Conservation (phyloP, 192 early-diverging fungal species). For the Coemansia umbellata region DNA sequence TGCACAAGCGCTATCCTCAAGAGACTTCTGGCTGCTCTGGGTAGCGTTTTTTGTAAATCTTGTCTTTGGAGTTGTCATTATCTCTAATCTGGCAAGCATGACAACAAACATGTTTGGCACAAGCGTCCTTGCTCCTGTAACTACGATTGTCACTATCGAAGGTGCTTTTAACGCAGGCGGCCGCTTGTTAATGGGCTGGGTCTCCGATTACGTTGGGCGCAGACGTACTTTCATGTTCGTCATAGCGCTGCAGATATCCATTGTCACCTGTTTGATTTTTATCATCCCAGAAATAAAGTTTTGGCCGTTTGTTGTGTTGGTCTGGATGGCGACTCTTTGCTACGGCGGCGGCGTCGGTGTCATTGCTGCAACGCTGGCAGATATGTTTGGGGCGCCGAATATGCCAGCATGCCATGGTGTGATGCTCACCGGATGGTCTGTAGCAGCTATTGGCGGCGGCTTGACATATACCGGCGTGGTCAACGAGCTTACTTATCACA, state of each 20-base stretch:
- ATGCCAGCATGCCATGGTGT: conserved; percentile 70
- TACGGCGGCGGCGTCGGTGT: conserved; percentile 76
- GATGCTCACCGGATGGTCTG: conserved; percentile 74
- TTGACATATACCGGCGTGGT: conserved; percentile 65
- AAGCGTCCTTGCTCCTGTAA: conserved; percentile 22
- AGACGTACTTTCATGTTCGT: conserved; percentile 65
- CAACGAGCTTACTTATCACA: conserved; percentile 34
- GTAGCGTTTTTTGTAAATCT: conserved; percentile 63
- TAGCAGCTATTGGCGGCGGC: conserved; percentile 69
- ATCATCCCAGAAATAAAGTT: conserved; percentile 55
- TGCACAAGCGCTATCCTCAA: conserved; percentile 53
- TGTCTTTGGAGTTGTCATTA: conserved; percentile 60
- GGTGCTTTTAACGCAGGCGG: conserved; percentile 61
- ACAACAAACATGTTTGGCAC: conserved; percentile 55
- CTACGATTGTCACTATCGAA: conserved; percentile 57
- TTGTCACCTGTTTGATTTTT: conserved; percentile 57
- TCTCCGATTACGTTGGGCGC: conserved; percentile 60
- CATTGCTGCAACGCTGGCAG: conserved; percentile 71
- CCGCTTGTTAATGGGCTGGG: conserved; percentile 54
- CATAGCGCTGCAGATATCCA: conserved; percentile 56
- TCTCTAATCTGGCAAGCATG: conserved; percentile 63
- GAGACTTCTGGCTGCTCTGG: conserved; percentile 61
- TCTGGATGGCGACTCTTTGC: conserved; percentile 64
- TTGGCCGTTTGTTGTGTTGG: conserved; percentile 57
- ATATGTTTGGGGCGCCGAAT: conserved; percentile 80